A percentile compares a stretch with the other conserved stretches of the same genome.
Conservation (phyloP, 106 monocot species). For the Platanthera zijinensis region DNA sequence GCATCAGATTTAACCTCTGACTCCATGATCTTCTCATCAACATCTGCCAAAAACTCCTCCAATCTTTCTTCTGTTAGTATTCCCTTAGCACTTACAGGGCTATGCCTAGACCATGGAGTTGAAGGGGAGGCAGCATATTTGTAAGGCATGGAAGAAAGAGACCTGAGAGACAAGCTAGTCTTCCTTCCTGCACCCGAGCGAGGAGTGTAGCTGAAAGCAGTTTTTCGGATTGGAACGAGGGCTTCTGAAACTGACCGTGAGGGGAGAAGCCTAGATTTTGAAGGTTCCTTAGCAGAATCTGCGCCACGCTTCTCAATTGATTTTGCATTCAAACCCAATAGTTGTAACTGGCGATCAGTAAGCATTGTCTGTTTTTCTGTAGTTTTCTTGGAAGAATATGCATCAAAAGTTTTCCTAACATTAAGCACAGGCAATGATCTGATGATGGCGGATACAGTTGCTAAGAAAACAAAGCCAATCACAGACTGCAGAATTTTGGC, state of each 20-base stretch:
- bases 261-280: conserved; percentile 19
- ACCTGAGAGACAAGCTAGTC: conserved; percentile 11
- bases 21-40: conserved; percentile 53
- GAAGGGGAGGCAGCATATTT: conserved; percentile 30
- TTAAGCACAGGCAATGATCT: conserved; percentile 26
- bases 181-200: conserved; percentile 32
- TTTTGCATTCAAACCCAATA: conserved; percentile 49
- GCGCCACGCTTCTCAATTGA: conserved; percentile 7
- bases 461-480: conserved; percentile 26
- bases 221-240: conserved; percentile 64
- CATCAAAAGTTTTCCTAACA: conserved; percentile 16
- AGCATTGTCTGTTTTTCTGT: conserved; percentile 22
- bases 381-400: conserved; percentile 9
- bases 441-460: conserved; percentile 33
- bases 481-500: conserved; percentile 31
- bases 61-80: conserved; percentile 73
- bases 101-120: conserved; percentile 64
- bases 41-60: conserved; percentile 71
- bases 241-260: conserved; percentile 24
- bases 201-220: conserved; percentile 41
- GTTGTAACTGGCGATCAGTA: conserved; percentile 46
- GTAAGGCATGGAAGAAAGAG: conserved; percentile 29
- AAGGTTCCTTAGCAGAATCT: conserved; percentile 28
- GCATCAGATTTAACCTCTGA: conserved; percentile 24
- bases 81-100: conserved; percentile 59